Evolutionary conservation across 371 early-diverging fungal species (phyloP).

Genomic region (Mucor racemosus): DNA sequence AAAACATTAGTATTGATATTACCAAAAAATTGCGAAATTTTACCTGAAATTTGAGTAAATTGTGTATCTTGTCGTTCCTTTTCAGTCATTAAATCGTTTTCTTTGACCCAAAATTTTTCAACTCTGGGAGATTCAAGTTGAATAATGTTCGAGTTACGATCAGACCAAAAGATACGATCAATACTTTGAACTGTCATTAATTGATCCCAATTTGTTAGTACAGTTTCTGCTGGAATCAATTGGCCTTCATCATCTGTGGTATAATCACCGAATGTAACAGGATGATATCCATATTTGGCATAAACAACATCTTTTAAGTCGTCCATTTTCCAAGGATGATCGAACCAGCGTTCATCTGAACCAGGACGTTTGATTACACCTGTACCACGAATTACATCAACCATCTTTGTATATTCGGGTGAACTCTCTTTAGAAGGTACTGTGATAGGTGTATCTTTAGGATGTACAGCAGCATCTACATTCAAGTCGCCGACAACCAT

Average conservation of each 20-base stretch:
- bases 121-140: conserved; percentile 18
- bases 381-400: conserved; percentile 66
- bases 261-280: conserved; percentile 79
- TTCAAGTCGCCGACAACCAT: conserved; percentile 79
- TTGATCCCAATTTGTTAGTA: conserved; percentile 60
- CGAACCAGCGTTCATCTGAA: conserved; percentile 21
- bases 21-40: background rate
- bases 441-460: conserved; percentile 26
- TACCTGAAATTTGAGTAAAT: conserved; percentile 56
- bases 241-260: conserved; percentile 41
- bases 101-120: conserved; percentile 46
- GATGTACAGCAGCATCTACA: conserved; percentile 71
- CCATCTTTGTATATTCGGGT: conserved; percentile 68
- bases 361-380: conserved; percentile 19
- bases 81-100: conserved; percentile 29
- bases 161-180: conserved; percentile 68
- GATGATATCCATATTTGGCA: conserved; percentile 65
- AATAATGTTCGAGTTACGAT: conserved; percentile 12
- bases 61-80: conserved; percentile 22
- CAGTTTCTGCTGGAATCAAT: conserved; percentile 58
- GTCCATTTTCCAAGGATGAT: conserved; percentile 30
- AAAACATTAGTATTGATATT: background rate
- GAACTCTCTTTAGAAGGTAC: conserved; percentile 44
- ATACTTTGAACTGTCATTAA: conserved; percentile 64
- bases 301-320: conserved; percentile 59